A percentile compares a stretch with the other conserved stretches of the same genome.
phyloP scores from a whole-genome alignment of 306 rosid species.

The Pachyrhizus erosus region DNA sequence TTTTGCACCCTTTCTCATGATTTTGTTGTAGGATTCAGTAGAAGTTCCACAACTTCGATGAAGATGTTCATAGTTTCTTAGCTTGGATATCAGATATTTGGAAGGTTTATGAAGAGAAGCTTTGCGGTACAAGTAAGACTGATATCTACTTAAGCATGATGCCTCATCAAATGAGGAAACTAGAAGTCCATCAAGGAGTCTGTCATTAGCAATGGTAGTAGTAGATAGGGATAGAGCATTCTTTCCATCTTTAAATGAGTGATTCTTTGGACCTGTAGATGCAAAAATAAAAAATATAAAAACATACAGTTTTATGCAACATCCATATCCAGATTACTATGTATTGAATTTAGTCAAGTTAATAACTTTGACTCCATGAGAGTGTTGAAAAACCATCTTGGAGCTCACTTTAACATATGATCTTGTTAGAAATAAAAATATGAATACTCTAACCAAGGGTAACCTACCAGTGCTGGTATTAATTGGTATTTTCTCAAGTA shows the following conservation, averaged over 20 bases:
- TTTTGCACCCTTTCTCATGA: neutral
- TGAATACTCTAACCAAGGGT: slow-evolving; percentile 7
- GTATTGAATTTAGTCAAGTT: neutral
- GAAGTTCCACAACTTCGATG: neutral
- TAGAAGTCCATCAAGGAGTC: neutral
- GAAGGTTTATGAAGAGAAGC: neutral
- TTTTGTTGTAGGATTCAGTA: neutral
- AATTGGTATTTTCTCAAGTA: neutral
- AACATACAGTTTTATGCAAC: neutral
- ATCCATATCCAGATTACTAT: slow-evolving; percentile 13
- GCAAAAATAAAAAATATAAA: slow-evolving; percentile 9
- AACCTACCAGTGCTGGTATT: slow-evolving; percentile 27
- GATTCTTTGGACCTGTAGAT: neutral
- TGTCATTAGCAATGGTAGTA: neutral
- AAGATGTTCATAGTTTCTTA: neutral
- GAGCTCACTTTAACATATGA: slow-evolving; percentile 14
- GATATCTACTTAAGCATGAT: neutral
- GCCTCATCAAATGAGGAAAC: neutral
- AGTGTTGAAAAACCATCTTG: neutral
- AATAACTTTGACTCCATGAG: neutral
- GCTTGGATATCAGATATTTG: neutral
- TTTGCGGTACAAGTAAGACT: neutral
- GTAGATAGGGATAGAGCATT: neutral
- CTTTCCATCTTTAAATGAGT: neutral
- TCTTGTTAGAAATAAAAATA: slow-evolving; percentile 10